Base-by-base conservation (phyloP, 1,139 yeast genomes). In the Sugiyamaella xylanicola region DNA sequence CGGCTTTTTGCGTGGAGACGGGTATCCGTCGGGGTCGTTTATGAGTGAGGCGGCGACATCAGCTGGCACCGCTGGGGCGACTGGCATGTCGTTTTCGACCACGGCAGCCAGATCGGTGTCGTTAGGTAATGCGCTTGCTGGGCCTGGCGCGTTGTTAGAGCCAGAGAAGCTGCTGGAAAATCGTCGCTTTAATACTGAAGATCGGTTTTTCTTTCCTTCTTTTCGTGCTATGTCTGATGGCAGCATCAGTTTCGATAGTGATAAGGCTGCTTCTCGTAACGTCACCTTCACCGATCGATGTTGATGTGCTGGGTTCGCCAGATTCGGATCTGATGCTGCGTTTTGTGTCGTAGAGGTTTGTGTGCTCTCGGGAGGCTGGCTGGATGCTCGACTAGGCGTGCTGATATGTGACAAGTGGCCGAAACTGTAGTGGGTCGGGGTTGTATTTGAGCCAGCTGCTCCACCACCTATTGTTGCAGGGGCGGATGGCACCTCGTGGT, bases 171-270 rank as follows among this genome's bases (percentile, higher is more conserved):
- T 48, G 36, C 21, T 48, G 42, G 56, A 53, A 19, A 53, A 43
- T 17, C 55, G 55, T 22, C 61, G 57, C 20, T 59, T 58, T 17
- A 60, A 54, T 4, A 41, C 45, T 7, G 58, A 55, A 4, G 60
- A 43, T n/a, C 43, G 22, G 54, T 51, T 59, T 40, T 46, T 42
- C 4, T 61, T 44, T 15, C 56, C 57, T 27, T 60, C 62, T 35
- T 52, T 55, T 17, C 53, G 52, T 3, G 62, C 60, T 9, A 59
- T 45, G 20, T 60, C 62, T 2, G 60, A 57, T 22, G 61, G 60
- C 35, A 59, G 36, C 46, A 58, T 32, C 13, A 57, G 46, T 32
- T 44, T 50, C 13, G 57, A 51, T 32, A 54, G 29, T 8, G 47
- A 29, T 8, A 45, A 21, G 13, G 55, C 53, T 16, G 59, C 59